Base-by-base conservation (phyloP, 1,284 basidiomycete species). In the Schizophyllum commune region DNA sequence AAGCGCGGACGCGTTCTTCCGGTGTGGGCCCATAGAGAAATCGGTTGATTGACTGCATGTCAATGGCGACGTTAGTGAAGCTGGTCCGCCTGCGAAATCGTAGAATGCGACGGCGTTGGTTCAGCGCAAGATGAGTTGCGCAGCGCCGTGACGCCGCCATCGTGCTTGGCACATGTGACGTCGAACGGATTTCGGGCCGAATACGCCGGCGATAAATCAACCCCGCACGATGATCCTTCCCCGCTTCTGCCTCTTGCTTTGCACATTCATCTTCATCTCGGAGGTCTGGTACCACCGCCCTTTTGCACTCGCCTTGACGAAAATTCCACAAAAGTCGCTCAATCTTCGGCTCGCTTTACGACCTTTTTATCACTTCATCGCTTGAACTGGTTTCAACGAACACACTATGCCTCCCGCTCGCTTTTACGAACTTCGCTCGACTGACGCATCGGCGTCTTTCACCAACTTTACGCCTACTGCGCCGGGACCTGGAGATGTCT, bases 1-100 rank as follows among this genome's bases (percentile, higher is more conserved):
- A 98, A 74, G 83, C 81, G 58, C 88, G 83, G 13, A 97, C 88
- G 68, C 83, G 86, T 77, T 98, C 96, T 74, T 98, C 94, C 39
- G 96, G 89, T 0, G 94, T 92, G 19, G 94, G 96, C 2, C 96
- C 96, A 77, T 97, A 98, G 52, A 98, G 76, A 73, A 96, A 95
- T 58, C 92, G 86, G 69, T 92, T 93, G 66, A 96, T 87, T 33
- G 89, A 78, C 74, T 96, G 92, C 92, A 96, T 94, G 63, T 54
- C 6, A n/a, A 39, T 39, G 13, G 34, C 34, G 34, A 13, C 7
- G 34, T 6, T 13, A 39, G 34, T 13, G 34, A 47, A 47, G 39
- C 39, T 47, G 8, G 39, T 64, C 56, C 55, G 52, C 5, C 51
- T 19, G 27, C 19, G 22, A 27, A 21, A 22, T n/a, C 9, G 32